Percentiles rank a stretch among this genome's conserved stretches.
phyloP scores from a whole-genome alignment of 2,329 filamentous ascomycete genomes.

The Blastomyces emzantsi region DNA sequence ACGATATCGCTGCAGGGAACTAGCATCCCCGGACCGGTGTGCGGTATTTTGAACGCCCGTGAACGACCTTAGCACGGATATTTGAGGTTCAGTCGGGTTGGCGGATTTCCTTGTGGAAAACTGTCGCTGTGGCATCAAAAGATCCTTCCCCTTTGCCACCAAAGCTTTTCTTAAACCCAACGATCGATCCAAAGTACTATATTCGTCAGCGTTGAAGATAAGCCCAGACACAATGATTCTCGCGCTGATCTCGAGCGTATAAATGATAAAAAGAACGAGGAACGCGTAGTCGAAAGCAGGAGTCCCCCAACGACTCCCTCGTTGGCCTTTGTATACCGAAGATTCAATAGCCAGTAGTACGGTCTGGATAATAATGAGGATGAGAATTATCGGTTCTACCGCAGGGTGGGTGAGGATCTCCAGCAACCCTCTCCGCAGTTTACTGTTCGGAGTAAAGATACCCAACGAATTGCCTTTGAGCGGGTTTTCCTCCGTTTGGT shows the following conservation, averaged over 20 bases:
- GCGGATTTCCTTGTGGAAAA: constrained; percentile 48
- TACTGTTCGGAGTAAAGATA: constrained; percentile 71
- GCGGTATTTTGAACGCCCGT: constrained; percentile 60
- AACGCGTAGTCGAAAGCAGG: constrained; percentile 66
- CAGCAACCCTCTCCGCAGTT: constrained; percentile 64
- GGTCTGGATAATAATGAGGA: constrained; percentile 81
- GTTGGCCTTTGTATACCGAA: constrained; percentile 56
- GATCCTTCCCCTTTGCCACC: constrained; percentile 61
- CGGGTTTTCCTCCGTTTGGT: constrained; percentile 55
- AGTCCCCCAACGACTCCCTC: constrained; percentile 53
- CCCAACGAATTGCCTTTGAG: constrained; percentile 78
- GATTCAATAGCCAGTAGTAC: constrained; percentile 82
- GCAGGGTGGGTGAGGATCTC: constrained; percentile 77
- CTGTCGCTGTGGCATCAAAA: constrained; percentile 75
- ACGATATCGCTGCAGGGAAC: constrained; percentile 73
- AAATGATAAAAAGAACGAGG: constrained; percentile 74
- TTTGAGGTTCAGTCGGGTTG: constrained; percentile 30
- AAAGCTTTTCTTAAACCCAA: constrained; percentile 66
- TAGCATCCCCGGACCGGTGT: constrained; percentile 49
- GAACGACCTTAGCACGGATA: constrained; percentile 64
- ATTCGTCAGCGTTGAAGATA: constrained; percentile 79
- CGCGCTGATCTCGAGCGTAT: constrained; percentile 74
- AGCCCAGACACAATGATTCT: constrained; percentile 91
- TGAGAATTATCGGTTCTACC: constrained; percentile 75
- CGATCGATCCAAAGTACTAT: constrained; percentile 78